phyloP scores from a whole-genome alignment of 2,329 filamentous ascomycete genomes.

The Colletotrichum ledebouriae region DNA sequence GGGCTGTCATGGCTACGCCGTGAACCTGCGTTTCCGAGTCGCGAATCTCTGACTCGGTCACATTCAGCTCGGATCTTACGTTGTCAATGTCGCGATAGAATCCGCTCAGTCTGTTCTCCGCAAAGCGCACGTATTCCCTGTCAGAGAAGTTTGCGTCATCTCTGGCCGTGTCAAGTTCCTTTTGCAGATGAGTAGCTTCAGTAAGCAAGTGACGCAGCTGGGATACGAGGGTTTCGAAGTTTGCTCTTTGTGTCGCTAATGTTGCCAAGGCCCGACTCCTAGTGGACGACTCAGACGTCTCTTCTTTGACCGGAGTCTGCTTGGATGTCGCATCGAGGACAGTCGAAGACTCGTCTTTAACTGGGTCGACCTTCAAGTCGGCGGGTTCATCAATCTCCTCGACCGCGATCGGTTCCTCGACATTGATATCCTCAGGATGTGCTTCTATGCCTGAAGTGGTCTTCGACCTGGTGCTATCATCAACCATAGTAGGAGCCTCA shows the following conservation, averaged over 20 bases:
- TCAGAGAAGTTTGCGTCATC: slow-evolving; percentile 28
- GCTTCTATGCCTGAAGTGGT: slow-evolving; percentile 13
- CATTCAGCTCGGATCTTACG: slow-evolving; percentile 52
- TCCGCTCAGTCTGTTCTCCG: slow-evolving; percentile 48
- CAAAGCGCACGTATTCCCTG: slow-evolving; percentile 45
- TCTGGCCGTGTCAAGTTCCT: slow-evolving; percentile 50
- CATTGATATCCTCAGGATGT: slow-evolving; percentile 63
- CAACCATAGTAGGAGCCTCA: background rate
- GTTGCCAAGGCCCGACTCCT: slow-evolving; percentile 40
- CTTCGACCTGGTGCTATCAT: slow-evolving; percentile 8
- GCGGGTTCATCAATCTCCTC: slow-evolving; percentile 48
- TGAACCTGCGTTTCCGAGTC: slow-evolving; percentile 48
- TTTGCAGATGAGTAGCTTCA: slow-evolving; percentile 48
- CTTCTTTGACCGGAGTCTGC: slow-evolving; percentile 38
- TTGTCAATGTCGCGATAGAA: slow-evolving; percentile 51
- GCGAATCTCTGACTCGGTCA: slow-evolving; percentile 54
- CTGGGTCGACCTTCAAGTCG: slow-evolving; percentile 18
- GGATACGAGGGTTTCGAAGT: slow-evolving; percentile 51
- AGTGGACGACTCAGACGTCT: slow-evolving; percentile 15
- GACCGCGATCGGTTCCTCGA: slow-evolving; percentile 53
- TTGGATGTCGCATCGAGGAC: background rate
- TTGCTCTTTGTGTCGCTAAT: slow-evolving; percentile 49
- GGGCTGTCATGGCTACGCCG: slow-evolving; percentile 39
- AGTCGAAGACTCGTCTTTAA: slow-evolving; percentile 11
- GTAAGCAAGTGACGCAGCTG: slow-evolving; percentile 52